Evolutionary conservation across 805 yeast species (phyloP).

Genomic region (Myxozyma geophila): DNA sequence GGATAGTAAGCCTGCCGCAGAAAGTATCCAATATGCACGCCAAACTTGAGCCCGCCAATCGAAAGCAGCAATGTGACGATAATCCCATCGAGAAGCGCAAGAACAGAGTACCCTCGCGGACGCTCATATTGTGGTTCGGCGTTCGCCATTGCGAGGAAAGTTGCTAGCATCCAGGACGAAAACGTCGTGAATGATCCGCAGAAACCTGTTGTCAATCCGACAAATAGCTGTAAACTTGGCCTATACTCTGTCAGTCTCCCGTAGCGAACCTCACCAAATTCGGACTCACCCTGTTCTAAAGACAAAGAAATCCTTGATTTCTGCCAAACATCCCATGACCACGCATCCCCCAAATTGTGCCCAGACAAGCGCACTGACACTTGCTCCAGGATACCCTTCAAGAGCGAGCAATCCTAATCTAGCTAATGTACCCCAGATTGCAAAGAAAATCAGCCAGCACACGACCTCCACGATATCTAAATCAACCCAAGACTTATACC

Average conservation of each 20-base stretch:
- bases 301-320: constrained; percentile 24
- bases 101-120: constrained; percentile 37
- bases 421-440: constrained; percentile 39
- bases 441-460: constrained; percentile 32
- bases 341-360: constrained; percentile 40
- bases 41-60: constrained; percentile 32
- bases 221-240: constrained; percentile 23
- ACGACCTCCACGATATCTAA: constrained; percentile 19
- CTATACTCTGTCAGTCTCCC: not conserved
- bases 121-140: constrained; percentile 20
- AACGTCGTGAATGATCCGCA: constrained; percentile 41
- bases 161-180: constrained; percentile 39
- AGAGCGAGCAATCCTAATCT: constrained; percentile 37
- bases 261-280: not conserved
- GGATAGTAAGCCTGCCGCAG: not conserved
- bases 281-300: constrained; percentile 11
- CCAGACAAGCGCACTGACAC: constrained; percentile 34
- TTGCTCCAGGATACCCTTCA: constrained; percentile 33
- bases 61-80: constrained; percentile 36
- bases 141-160: constrained; percentile 38
- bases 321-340: constrained; percentile 36
- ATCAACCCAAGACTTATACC: not conserved
- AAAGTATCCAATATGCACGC: constrained; percentile 32
- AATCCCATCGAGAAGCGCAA: constrained; percentile 32
- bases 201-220: constrained; percentile 39